These are phyloP conservation scores for Ruellia speciosa DNA, from an alignment of 305 asterid species.

Conservation along the genomic window DNA sequence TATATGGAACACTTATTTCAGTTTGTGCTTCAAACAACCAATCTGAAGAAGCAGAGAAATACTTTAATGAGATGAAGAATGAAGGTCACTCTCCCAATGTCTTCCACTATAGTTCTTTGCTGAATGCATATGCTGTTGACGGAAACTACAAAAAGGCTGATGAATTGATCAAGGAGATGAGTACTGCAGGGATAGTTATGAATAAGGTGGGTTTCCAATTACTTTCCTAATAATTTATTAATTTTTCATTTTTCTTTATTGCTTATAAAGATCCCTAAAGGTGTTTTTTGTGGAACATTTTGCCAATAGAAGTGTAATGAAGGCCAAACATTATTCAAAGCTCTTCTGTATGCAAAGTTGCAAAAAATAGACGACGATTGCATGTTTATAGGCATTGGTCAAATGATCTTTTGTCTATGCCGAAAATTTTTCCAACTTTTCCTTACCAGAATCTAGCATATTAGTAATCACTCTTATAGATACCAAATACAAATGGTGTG, in stretches of 20 bases:
- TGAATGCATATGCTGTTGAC: conserved; percentile 74
- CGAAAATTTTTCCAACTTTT: not conserved
- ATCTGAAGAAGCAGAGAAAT: conserved; percentile 68
- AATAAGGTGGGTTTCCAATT: conserved; percentile 55
- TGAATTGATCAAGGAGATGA: conserved; percentile 66
- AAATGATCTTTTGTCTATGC: not conserved
- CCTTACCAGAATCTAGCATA: not conserved
- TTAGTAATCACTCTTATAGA: not conserved
- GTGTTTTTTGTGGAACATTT: not conserved
- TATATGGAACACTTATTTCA: conserved; percentile 73
- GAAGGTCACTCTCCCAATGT: conserved; percentile 81
- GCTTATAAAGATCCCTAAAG: not conserved
- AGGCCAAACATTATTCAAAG: not conserved
- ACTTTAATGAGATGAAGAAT: conserved; percentile 76
- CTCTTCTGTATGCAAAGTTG: not conserved
- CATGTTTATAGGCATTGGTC: not conserved
- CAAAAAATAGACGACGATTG: no score
- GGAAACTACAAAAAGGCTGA: conserved; percentile 70
- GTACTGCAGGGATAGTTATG: conserved; percentile 49
- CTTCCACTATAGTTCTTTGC: conserved; percentile 88
- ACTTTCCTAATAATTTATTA: not conserved
- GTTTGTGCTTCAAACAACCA: conserved; percentile 77
- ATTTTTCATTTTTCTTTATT: not conserved
- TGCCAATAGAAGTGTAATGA: no score
- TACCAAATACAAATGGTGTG: not conserved